These are phyloP conservation scores for Spirogloea muscicola DNA, from an alignment of 139 green algal species.

Conservation along the genomic window DNA sequence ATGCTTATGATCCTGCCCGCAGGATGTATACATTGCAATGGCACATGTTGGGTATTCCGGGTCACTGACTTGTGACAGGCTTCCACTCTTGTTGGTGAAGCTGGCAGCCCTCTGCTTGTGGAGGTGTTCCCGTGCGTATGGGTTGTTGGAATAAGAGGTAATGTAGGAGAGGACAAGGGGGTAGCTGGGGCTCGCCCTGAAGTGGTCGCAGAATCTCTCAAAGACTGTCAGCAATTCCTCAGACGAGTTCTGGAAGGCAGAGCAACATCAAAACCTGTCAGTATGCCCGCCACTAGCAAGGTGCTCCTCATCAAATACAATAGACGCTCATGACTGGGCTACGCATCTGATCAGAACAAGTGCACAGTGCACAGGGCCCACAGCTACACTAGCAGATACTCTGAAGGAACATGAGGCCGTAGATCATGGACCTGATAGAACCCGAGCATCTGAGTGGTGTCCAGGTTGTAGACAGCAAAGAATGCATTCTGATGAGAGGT, in stretches of 20 bases:
- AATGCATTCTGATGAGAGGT: constrained; percentile 43
- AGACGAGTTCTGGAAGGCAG: constrained; percentile 18
- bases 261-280: too few species aligned
- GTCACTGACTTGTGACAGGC: too few species aligned
- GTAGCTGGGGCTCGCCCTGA: not conserved
- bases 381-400: too few species aligned
- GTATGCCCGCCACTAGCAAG: too few species aligned
- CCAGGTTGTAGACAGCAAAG: constrained; percentile 48
- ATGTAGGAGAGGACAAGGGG: constrained; percentile 2
- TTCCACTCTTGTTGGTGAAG: constrained; percentile 7
- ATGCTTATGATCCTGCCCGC: too few species aligned
- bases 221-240: constrained; percentile 29
- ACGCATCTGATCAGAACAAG: too few species aligned
- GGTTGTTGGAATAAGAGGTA: constrained; percentile 34
- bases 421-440: constrained; percentile 50
- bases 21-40: too few species aligned
- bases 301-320: too few species aligned
- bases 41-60: too few species aligned
- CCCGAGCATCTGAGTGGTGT: constrained; percentile 34
- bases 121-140: constrained; percentile 23
- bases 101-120: constrained; percentile 45
- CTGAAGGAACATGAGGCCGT: too few species aligned
- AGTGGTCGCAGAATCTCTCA: constrained; percentile 45
- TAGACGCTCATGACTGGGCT: too few species aligned
- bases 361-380: too few species aligned